Evolutionary conservation across 345 rosid genomes (phyloP).

Genomic region (Bruguiera sexangula): DNA sequence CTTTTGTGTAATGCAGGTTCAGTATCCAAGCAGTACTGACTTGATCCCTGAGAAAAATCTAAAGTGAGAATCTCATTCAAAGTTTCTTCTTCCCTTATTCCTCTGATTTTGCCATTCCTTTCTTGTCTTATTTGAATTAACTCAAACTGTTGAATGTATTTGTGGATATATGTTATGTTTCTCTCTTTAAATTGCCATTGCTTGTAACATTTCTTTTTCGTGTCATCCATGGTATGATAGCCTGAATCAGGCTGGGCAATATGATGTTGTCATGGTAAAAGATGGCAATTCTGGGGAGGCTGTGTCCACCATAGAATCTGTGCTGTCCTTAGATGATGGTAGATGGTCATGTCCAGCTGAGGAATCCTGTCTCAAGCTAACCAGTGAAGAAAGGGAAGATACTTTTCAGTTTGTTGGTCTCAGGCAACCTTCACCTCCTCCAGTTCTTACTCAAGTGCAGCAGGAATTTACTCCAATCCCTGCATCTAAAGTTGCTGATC

Average conservation of each 20-base stretch:
- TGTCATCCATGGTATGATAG: constrained; percentile 37
- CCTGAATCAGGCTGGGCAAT: constrained; percentile 41
- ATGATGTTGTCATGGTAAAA: constrained; percentile 36
- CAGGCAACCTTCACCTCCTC: constrained; percentile 91
- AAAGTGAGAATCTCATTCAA: constrained; percentile 44
- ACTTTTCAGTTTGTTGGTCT: constrained; percentile 72
- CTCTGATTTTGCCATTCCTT: not conserved
- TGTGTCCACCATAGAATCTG: constrained; percentile 61
- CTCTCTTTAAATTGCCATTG: constrained; percentile 8
- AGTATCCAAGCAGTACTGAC: constrained; percentile 72
- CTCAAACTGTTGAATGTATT: not conserved
- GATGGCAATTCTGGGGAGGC: constrained; percentile 39
- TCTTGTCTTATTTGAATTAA: not conserved
- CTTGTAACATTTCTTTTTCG: constrained; percentile 17
- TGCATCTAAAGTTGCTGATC: constrained; percentile 97
- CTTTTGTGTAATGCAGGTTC: constrained; percentile 49
- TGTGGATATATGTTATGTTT: constrained; percentile 3
- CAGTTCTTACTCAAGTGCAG: constrained; percentile 84
- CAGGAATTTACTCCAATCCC: constrained; percentile 57
- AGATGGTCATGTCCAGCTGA: constrained; percentile 61
- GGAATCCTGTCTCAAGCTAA: constrained; percentile 22
- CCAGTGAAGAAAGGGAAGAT: constrained; percentile 38
- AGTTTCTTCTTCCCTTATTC: not conserved
- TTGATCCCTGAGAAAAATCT: constrained; percentile 42
- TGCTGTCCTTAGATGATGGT: constrained; percentile 92